These are phyloP conservation scores for Spatholobus suberectus DNA, from an alignment of 306 rosid species.

Conservation along the genomic window DNA sequence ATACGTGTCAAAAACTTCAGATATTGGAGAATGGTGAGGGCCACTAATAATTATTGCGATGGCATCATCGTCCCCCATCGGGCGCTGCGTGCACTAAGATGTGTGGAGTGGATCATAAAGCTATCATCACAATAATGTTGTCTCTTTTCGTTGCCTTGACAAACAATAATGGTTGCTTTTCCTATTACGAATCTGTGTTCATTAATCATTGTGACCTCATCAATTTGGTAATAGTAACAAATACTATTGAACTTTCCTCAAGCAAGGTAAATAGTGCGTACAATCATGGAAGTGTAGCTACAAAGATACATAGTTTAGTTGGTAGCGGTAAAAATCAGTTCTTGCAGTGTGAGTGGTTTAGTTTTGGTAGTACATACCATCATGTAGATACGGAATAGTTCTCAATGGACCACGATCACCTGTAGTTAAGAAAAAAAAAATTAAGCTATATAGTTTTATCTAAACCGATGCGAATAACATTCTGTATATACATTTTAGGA, in stretches of 20 bases:
- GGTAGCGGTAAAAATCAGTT: conserved; percentile 29
- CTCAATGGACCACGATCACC: neutral
- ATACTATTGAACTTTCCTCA: neutral
- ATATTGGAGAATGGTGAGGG: neutral
- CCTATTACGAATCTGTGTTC: neutral
- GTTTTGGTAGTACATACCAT: neutral
- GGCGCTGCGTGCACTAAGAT: conserved; percentile 36
- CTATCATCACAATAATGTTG: conserved; percentile 10
- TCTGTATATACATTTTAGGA: too few relatives aligned
- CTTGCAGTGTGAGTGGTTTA: neutral
- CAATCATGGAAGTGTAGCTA: conserved; percentile 10
- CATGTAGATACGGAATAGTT: neutral
- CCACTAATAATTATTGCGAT: conserved; percentile 29
- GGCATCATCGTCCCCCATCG: neutral
- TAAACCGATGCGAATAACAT: too few relatives aligned
- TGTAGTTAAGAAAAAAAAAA: too few relatives aligned
- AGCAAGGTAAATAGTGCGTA: conserved; percentile 7
- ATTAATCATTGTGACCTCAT: neutral
- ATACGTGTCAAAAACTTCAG: neutral
- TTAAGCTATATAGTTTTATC: too few relatives aligned
- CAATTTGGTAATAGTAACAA: neutral
- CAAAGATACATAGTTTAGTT: neutral
- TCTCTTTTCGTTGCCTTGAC: conserved; percentile 29
- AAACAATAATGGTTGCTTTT: conserved; percentile 21
- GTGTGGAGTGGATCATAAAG: conserved; percentile 39